Evolutionary conservation across 164 flowering plant species (phyloP).

Genomic region (Stephania cephalantha): DNA sequence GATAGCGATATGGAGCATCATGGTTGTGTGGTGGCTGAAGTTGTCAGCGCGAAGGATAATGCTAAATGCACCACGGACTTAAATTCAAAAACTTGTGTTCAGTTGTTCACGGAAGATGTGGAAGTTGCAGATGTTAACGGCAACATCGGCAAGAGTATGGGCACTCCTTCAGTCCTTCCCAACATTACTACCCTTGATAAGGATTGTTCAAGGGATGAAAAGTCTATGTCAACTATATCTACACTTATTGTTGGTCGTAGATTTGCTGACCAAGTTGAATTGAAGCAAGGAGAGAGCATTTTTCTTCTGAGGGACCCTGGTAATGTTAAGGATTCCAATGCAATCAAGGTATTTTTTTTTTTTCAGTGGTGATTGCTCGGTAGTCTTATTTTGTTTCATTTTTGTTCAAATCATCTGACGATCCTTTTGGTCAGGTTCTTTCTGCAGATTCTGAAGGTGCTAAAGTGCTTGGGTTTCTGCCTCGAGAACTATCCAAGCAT

Average conservation of each 20-base stretch:
- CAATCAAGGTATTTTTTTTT: conserved; percentile 56
- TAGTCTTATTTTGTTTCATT: not conserved
- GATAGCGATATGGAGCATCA: conserved; percentile 4
- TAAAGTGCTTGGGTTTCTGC: conserved; percentile 67
- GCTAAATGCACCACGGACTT: not conserved
- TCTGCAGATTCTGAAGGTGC: conserved; percentile 33
- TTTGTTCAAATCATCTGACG: conserved; percentile 8
- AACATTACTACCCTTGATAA: conserved; percentile 12
- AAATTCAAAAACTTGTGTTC: conserved; percentile 9
- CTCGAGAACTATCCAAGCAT: conserved; percentile 68
- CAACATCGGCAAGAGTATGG: conserved; percentile 6
- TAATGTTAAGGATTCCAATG: conserved; percentile 72
- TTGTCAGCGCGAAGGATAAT: conserved; percentile 19
- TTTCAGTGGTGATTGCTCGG: not conserved
- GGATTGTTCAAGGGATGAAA: conserved; percentile 19
- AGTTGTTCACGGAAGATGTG: conserved; percentile 16
- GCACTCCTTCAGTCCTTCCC: conserved; percentile 8
- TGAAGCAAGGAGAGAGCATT: conserved; percentile 41
- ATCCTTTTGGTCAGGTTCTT: conserved; percentile 50
- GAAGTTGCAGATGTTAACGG: conserved; percentile 8
- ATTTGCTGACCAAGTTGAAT: conserved; percentile 45
- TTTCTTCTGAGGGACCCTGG: conserved; percentile 57
- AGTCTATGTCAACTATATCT: conserved; percentile 29
- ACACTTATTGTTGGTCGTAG: conserved; percentile 83
- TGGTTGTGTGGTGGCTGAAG: not conserved